Evolutionary conservation across 768 basidiomycete genomes (phyloP).

Genomic region (Podaxis mareebaensis): DNA sequence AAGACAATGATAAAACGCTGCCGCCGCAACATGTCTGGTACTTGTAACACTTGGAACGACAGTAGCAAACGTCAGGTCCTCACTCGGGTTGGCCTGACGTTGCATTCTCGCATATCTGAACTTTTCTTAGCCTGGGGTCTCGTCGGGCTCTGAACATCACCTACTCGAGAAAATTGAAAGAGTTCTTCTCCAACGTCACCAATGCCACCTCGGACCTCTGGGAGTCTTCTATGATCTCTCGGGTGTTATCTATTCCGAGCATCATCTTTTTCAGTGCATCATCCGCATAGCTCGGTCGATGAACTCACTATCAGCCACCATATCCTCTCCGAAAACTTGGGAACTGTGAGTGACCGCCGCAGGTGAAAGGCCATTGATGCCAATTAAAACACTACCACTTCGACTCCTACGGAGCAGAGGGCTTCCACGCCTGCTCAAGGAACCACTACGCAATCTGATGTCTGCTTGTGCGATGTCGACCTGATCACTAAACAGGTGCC

Average conservation of each 20-base stretch:
- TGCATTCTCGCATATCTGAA: conserved; percentile 80
- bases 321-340: conserved; percentile 57
- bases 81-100: conserved; percentile 53
- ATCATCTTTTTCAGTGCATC: conserved; percentile 1
- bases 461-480: conserved; percentile 36
- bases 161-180: conserved; percentile 80
- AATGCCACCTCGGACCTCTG: conserved; percentile 58
- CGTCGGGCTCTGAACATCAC: conserved; percentile 21
- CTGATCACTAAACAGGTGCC: conserved; percentile 48
- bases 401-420: conserved; percentile 50
- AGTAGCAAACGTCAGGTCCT: conserved; percentile 58
- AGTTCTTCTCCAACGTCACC: conserved; percentile 70
- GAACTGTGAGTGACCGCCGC: conserved; percentile 41
- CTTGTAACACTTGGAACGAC: conserved; percentile 68
- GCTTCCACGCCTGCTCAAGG: conserved; percentile 56
- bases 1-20: conserved; percentile 84
- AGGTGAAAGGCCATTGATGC: conserved; percentile 52
- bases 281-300: background rate
- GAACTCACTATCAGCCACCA: conserved; percentile 61
- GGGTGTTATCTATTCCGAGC: conserved; percentile 20
- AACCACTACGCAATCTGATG: conserved; percentile 53
- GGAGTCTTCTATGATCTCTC: conserved; percentile 37
- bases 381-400: conserved; percentile 37
- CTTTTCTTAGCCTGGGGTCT: conserved; percentile 9
- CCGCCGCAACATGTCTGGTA: conserved; percentile 75